These are phyloP conservation scores for Pythium apleroticum DNA, from an alignment of 352 stramenopile genomes.

Conservation along the genomic window DNA sequence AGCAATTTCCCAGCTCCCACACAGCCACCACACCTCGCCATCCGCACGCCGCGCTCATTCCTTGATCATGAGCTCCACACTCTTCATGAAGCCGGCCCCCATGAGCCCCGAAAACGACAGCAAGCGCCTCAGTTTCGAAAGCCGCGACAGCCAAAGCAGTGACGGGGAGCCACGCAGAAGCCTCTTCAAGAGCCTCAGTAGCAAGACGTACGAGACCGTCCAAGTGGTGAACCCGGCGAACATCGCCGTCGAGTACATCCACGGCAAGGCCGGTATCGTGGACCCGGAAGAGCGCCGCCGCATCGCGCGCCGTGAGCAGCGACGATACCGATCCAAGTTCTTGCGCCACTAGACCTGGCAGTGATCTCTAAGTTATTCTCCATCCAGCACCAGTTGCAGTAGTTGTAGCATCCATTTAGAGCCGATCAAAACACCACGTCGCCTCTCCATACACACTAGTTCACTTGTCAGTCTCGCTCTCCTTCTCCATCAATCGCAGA, in stretches of 20 bases:
- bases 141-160: background rate
- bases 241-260: constrained; percentile 19
- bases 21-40: too few relatives aligned
- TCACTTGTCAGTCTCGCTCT: too few relatives aligned
- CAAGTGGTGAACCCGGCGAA: constrained; percentile 8
- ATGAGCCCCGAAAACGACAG: background rate
- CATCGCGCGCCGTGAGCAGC: constrained; percentile 12
- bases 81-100: too few relatives aligned
- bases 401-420: background rate
- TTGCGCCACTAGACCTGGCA: too few relatives aligned
- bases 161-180: background rate
- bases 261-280: constrained; percentile 12
- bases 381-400: too few relatives aligned
- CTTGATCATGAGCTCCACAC: too few relatives aligned
- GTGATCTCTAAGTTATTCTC: too few relatives aligned
- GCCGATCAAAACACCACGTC: background rate
- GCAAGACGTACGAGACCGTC: constrained; percentile 9
- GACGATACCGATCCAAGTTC: constrained; percentile 1
- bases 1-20: too few relatives aligned
- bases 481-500: too few relatives aligned
- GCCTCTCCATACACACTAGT: too few relatives aligned
- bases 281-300: constrained; percentile 3
- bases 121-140: background rate
- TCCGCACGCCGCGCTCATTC: too few relatives aligned
- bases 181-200: background rate